Percentiles rank a stretch among this genome's conserved stretches.
Evolutionary conservation across 2,329 filamentous ascomycete genomes (phyloP).

Genomic region (Tympanopsis confertula): DNA sequence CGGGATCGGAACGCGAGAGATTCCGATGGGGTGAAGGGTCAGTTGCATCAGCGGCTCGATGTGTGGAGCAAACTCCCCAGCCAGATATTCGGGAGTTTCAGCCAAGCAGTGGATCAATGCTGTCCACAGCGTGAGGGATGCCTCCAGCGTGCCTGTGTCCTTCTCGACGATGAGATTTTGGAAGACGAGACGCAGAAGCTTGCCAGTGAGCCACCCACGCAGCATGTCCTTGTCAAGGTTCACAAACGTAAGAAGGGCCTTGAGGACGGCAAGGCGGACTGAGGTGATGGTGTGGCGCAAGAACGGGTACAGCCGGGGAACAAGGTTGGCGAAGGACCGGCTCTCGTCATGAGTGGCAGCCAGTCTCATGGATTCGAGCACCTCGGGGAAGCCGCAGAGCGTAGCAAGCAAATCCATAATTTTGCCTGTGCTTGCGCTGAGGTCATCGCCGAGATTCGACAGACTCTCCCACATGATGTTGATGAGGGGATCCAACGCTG

Average conservation of each 20-base stretch:
- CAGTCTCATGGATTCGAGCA: constrained; percentile 83
- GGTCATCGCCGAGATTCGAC: constrained; percentile 88
- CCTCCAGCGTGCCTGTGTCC: constrained; percentile 68
- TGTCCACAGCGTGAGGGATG: constrained; percentile 79
- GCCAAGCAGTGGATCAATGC: constrained; percentile 62
- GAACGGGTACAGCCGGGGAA: constrained; percentile 91
- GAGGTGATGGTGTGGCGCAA: constrained; percentile 93
- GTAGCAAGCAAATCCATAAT: constrained; percentile 98
- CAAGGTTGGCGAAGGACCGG: constrained; percentile 78
- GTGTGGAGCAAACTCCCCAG: constrained; percentile 62
- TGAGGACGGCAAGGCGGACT: constrained; percentile 82
- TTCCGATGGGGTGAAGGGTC: constrained; percentile 81
- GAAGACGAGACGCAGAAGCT: constrained; percentile 77
- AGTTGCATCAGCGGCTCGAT: constrained; percentile 73
- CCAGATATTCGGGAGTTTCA: constrained; percentile 51
- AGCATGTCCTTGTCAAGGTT: constrained; percentile 68
- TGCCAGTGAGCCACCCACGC: constrained; percentile 85
- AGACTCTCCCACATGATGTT: constrained; percentile 96
- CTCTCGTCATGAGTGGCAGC: constrained; percentile 68
- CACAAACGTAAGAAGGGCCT: constrained; percentile 85
- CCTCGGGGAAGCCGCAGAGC: constrained; percentile 85
- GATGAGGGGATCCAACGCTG: constrained; percentile 69
- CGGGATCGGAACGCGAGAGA: constrained; percentile 77
- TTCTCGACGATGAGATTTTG: constrained; percentile 92
- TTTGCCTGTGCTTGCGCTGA: constrained; percentile 92